Evolutionary conservation across 1,284 basidiomycete species (phyloP).

Genomic region (Ceratobasidium sp.): DNA sequence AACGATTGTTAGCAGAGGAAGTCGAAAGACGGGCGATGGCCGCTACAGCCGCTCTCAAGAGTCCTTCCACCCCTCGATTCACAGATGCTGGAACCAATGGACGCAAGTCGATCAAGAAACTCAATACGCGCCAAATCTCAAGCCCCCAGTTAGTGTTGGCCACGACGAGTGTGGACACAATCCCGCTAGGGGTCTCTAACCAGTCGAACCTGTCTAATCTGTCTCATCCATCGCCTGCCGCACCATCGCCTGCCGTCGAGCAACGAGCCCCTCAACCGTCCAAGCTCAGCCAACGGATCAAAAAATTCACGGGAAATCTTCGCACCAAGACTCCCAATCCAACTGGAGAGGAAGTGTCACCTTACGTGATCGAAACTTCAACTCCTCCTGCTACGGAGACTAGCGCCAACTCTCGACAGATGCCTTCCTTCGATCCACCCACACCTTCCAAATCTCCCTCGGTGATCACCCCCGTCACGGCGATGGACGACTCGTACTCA

Average conservation of each 20-base stretch:
- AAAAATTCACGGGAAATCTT: constrained; percentile 70
- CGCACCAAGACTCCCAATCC: constrained; percentile 62
- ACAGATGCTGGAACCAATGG: constrained; percentile 49
- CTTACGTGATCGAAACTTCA: constrained; percentile 31
- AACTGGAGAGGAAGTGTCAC: constrained; percentile 59
- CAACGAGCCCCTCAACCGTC: constrained; percentile 51
- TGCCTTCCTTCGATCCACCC: constrained; percentile 15
- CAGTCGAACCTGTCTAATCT: constrained; percentile 49
- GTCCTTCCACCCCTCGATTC: constrained; percentile 26
- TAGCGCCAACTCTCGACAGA: not conserved
- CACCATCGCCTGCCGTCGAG: constrained; percentile 48
- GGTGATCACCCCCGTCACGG: constrained; percentile 50
- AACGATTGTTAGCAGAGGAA: constrained; percentile 40
- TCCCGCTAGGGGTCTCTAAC: constrained; percentile 61
- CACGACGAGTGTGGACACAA: constrained; percentile 75
- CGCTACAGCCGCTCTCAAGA: constrained; percentile 47
- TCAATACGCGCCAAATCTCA: constrained; percentile 74
- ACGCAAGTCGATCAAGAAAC: constrained; percentile 59
- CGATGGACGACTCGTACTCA: constrained; percentile 65
- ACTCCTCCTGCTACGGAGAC: constrained; percentile 15
- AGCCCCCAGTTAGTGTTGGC: constrained; percentile 73
- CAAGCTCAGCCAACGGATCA: constrained; percentile 70
- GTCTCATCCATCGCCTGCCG: constrained; percentile 41
- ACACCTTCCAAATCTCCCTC: constrained; percentile 25
- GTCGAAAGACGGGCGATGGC: constrained; percentile 43